Evolutionary conservation across 441 rosid genomes (phyloP).

Genomic region (Adansonia gregorii): DNA sequence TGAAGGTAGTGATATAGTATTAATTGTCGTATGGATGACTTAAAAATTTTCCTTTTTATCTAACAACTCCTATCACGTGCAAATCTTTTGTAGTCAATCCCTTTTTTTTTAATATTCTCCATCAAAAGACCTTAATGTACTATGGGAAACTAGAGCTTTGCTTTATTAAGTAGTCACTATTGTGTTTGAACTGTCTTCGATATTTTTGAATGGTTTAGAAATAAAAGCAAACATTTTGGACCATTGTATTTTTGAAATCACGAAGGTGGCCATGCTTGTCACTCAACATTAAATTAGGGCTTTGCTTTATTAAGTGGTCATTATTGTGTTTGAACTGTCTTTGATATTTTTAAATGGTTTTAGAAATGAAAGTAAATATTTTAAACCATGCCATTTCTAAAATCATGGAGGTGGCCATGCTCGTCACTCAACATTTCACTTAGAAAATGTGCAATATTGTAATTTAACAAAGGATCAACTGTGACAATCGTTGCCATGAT

Average conservation of each 20-base stretch:
- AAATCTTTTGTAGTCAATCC: slow-evolving; percentile 20
- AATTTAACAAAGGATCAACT: slow-evolving; percentile 27
- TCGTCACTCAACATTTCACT: slow-evolving; percentile 24
- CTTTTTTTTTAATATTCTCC: slow-evolving; percentile 32
- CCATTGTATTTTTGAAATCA: slow-evolving; percentile 28
- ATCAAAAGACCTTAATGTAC: slow-evolving; percentile 25
- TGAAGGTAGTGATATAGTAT: no score
- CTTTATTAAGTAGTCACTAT: slow-evolving; percentile 30
- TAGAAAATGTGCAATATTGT: slow-evolving; percentile 28
- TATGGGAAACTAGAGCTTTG: slow-evolving; percentile 20
- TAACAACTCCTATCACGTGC: slow-evolving; percentile 26
- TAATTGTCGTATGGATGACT: no score
- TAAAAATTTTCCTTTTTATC: slow-evolving; percentile 2
- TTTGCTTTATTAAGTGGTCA: slow-evolving; percentile 28
- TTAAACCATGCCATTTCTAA: slow-evolving; percentile 28
- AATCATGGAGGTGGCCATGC: slow-evolving; percentile 27
- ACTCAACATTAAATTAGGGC: background rate
- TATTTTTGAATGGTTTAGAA: slow-evolving; percentile 34
- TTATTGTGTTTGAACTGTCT: slow-evolving; percentile 21
- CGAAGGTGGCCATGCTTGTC: slow-evolving; percentile 23
- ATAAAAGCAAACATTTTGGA: slow-evolving; percentile 21
- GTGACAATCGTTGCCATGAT: slow-evolving; percentile 25
- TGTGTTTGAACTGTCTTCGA: slow-evolving; percentile 21
- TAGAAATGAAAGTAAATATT: slow-evolving; percentile 26
- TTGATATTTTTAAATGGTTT: slow-evolving; percentile 31